Percentiles rank a stretch among this genome's conserved stretches.
Conservation (phyloP, 176 grass and related monocot genomes). For the Hsuehochloa calcarea region DNA sequence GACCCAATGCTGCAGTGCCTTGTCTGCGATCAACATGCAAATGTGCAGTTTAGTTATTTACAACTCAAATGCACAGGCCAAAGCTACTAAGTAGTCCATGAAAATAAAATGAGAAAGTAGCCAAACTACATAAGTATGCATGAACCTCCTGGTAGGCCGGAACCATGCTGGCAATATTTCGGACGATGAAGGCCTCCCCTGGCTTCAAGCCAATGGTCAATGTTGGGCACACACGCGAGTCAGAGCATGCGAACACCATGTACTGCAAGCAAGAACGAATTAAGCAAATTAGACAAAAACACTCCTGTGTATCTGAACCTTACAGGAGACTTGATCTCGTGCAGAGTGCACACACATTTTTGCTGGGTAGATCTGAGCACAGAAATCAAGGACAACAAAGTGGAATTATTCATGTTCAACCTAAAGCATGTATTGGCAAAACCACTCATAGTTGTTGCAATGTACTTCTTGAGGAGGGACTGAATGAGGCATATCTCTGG, state of each 20-base stretch:
- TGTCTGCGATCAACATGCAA: constrained; percentile 39
- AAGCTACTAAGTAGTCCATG: not conserved
- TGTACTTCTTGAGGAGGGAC: not conserved
- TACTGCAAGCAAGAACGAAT: constrained; percentile 48
- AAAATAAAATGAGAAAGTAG: not conserved
- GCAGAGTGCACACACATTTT: too few species aligned
- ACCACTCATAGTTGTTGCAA: too few species aligned
- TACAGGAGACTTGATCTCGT: too few species aligned
- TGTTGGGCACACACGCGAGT: constrained; percentile 77
- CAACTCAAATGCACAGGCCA: not conserved
- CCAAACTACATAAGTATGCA: not conserved
- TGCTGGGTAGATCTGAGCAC: too few species aligned
- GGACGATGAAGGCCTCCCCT: constrained; percentile 79
- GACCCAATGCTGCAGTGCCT: constrained; percentile 42
- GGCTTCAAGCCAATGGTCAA: constrained; percentile 64
- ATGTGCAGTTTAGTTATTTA: constrained; percentile 13
- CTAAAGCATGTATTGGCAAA: too few species aligned
- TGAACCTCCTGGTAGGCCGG: constrained; percentile 54
- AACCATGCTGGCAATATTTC: constrained; percentile 68
- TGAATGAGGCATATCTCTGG: not conserved
- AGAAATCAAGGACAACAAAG: too few species aligned
- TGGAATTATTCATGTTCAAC: too few species aligned
- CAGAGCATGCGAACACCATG: constrained; percentile 86
- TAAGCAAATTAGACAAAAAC: not conserved
- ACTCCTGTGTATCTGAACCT: too few species aligned